These are phyloP conservation scores for Kwoniella sp. DNA, from an alignment of 768 basidiomycete genomes.

Conservation along the genomic window DNA sequence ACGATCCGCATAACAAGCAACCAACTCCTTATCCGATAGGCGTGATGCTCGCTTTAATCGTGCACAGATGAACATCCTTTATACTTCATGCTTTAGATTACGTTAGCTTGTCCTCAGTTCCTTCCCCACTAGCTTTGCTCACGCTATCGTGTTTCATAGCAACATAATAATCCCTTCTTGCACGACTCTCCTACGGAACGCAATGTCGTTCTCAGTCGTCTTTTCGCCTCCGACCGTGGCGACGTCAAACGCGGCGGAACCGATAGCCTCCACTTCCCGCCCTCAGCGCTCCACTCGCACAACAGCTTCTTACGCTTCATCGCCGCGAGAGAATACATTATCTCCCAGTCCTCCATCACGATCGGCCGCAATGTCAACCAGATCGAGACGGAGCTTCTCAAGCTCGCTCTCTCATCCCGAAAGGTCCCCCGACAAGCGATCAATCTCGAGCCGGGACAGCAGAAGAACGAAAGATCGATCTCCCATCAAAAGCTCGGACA, in stretches of 20 bases:
- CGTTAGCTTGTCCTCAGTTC: neutral
- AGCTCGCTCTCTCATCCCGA: constrained; percentile 11
- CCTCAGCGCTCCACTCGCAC: constrained; percentile 16
- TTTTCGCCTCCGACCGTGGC: neutral
- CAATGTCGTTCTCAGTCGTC: constrained; percentile 15
- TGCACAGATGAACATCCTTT: neutral
- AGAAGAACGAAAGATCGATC: constrained; percentile 1
- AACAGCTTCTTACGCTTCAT: constrained; percentile 7
- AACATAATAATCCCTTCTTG: neutral
- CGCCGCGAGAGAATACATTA: constrained; percentile 3
- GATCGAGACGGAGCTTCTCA: constrained; percentile 20
- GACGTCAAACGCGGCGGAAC: neutral
- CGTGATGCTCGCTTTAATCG: neutral
- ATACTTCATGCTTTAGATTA: neutral
- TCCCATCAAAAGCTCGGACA: neutral
- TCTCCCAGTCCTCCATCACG: constrained; percentile 8
- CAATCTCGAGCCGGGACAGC: neutral
- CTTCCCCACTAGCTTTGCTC: neutral
- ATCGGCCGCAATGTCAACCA: constrained; percentile 13
- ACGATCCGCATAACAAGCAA: too few relatives aligned
- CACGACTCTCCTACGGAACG: neutral
- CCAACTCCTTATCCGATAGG: neutral
- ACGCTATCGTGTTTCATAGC: neutral
- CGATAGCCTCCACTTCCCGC: neutral
- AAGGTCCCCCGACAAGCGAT: constrained; percentile 15